phyloP scores from a whole-genome alignment of 129 eudicot genomes.

The Lactuca saligna region DNA sequence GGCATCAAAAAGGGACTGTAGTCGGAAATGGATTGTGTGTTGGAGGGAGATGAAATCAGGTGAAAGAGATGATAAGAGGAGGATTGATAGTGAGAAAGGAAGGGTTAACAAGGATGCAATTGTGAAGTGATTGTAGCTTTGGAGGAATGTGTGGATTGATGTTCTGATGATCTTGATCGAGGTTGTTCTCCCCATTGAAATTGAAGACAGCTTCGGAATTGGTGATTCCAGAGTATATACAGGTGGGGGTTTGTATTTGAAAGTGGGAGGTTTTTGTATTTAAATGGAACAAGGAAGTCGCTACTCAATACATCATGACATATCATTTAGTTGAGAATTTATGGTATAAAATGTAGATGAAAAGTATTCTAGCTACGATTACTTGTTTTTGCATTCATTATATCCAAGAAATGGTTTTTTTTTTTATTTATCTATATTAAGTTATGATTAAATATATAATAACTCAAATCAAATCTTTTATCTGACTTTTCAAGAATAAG shows the following conservation, averaged over 20 bases:
- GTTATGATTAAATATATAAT: background rate
- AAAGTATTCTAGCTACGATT: background rate
- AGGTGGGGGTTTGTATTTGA: slow-evolving; percentile 13
- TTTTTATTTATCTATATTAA: background rate
- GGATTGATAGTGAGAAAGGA: slow-evolving; percentile 59
- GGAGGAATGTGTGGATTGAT: slow-evolving; percentile 57
- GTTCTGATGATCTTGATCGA: slow-evolving; percentile 47
- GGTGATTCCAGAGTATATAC: slow-evolving; percentile 25
- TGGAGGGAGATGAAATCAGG: slow-evolving; percentile 47
- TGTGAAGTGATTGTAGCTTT: slow-evolving; percentile 62
- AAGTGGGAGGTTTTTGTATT: slow-evolving; percentile 9
- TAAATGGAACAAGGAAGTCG: slow-evolving; percentile 25
- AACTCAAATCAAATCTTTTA: background rate
- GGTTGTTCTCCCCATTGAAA: slow-evolving; percentile 43
- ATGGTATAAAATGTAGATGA: background rate
- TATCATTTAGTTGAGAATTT: background rate
- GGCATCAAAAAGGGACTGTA: slow-evolving; percentile 37
- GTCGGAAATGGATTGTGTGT: slow-evolving; percentile 39
- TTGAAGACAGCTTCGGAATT: slow-evolving; percentile 23
- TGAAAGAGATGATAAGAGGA: slow-evolving; percentile 41
- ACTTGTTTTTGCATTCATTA: background rate
- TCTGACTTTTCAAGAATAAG: background rate
- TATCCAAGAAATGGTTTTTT: too few relatives aligned
- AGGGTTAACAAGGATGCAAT: slow-evolving; percentile 45
- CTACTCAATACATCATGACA: slow-evolving; percentile 3